These are phyloP conservation scores for Starmerella bombicola DNA, from an alignment of 805 yeast genomes.

Conservation along the genomic window DNA sequence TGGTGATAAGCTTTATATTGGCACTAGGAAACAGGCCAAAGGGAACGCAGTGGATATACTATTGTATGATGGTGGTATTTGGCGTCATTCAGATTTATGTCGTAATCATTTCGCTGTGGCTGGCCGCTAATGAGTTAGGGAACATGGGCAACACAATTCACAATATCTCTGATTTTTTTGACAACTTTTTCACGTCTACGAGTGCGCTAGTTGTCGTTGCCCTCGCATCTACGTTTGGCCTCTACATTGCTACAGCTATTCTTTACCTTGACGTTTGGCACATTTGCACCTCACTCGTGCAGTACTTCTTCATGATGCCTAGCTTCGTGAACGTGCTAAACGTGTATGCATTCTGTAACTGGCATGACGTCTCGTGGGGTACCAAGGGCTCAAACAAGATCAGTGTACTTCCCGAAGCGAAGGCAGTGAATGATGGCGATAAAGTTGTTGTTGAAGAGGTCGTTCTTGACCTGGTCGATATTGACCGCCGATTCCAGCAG, in stretches of 20 bases:
- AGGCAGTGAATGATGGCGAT: conserved; percentile 42
- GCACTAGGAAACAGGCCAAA: conserved; percentile 55
- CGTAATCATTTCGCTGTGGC: conserved; percentile 44
- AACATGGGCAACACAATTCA: conserved; percentile 24
- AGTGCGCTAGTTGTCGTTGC: conserved; percentile 49
- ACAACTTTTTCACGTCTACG: conserved; percentile 32
- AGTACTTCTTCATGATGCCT: conserved; percentile 30
- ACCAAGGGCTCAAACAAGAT: conserved; percentile 53
- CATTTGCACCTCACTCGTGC: conserved; percentile 41
- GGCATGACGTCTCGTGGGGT: conserved; percentile 65
- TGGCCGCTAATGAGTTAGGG: conserved; percentile 43
- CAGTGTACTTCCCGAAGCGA: conserved; percentile 41
- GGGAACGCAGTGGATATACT: conserved; percentile 45
- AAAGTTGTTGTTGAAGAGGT: conserved; percentile 40
- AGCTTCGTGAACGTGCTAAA: conserved; percentile 38
- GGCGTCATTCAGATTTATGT: conserved; percentile 50
- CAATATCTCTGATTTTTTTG: conserved; percentile 25
- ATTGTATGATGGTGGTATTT: conserved; percentile 42
- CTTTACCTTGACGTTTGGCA: conserved; percentile 58
- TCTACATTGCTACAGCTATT: conserved; percentile 46
- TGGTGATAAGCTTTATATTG: conserved; percentile 47
- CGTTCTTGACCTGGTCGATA: conserved; percentile 39
- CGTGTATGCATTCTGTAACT: conserved; percentile 57
- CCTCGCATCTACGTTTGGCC: conserved; percentile 47
- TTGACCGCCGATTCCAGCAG: conserved; percentile 39